Evolutionary conservation across 208 protist genomes (phyloP), one percentile per base, ranked within the genome.

Genomic region (Acanthamoeba triangularis): DNA sequence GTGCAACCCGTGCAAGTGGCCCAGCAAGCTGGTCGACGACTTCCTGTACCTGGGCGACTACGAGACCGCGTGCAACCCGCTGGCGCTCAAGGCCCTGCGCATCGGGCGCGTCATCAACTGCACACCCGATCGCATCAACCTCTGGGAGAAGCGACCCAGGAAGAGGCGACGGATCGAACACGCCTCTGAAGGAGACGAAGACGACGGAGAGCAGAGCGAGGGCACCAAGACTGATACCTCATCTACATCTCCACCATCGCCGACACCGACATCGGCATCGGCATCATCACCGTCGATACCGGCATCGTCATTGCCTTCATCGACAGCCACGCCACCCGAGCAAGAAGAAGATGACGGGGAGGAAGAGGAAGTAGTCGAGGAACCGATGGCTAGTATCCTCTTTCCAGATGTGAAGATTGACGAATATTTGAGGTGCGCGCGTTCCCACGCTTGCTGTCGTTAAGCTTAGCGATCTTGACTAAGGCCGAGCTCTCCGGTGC

Each of bases 11-110:
- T 35, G 37, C 72, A 82, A 82, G 72, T 82, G 72, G 72, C 72
- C 72, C 37, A 82, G 72, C 37, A 35, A 28, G 28, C 30, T 82
- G 30, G 20, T 82, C 6, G 35, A 82, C 18, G 72, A 47, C 37
- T 82, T 82, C 72, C 72, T 82, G 28, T 82, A 82, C 25, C 72
- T 82, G 41, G 72, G 72, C 72, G 72, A 82, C 72, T 82, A 82
- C 41, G 72, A 47, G 72, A n/a, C 72, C 7, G 72, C 72, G 23
- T 82, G 72, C 35, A 47, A 82, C 41, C 72, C 72, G 20, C 35
- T 82, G 37, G 72, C 72, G 10, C 72, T 82, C 33, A 18, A 16
- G 33, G 41, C 72, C 14, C 72, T 82, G 16, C 72, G 35, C 16
- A 82, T 82, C 41, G 37, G 41, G 18, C 72, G 72, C 37, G 30